Conservation (phyloP, 73 alveolate genomes). For the Vitrella brassicaformis region DNA sequence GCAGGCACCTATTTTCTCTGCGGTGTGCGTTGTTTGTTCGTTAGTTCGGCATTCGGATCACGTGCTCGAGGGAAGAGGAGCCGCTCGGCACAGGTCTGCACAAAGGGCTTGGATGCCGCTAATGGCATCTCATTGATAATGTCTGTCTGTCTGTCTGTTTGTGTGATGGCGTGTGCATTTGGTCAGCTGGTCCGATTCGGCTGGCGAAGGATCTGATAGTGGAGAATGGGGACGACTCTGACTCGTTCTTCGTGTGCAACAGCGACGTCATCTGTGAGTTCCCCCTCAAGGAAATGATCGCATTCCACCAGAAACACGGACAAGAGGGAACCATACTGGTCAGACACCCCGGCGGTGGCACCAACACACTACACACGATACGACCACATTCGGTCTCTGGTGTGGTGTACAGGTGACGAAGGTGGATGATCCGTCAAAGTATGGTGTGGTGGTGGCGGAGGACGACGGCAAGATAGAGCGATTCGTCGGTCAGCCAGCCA, state of each 20-base stretch:
- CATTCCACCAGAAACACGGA: conserved; percentile 81
- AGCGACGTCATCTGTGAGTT: conserved; percentile 88
- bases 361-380: too few relatives aligned
- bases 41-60: too few relatives aligned
- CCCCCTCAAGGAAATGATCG: conserved; percentile 80
- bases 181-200: conserved; percentile 91
- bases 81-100: conserved; percentile 69
- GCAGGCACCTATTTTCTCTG: too few relatives aligned
- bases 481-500: conserved; percentile 83
- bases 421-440: conserved; percentile 91
- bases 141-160: conserved; percentile 3
- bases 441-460: conserved; percentile 84
- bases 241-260: conserved; percentile 78
- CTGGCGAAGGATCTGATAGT: conserved; percentile 74
- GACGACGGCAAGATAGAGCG: conserved; percentile 63
- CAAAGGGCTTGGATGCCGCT: neutral
- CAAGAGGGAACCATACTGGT: conserved; percentile 83
- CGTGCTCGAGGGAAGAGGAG: conserved; percentile 51
- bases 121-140: neutral
- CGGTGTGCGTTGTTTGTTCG: too few relatives aligned
- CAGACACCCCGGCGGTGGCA: too few relatives aligned
- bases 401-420: too few relatives aligned
- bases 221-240: conserved; percentile 61
- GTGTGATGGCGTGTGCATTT: conserved; percentile 60
- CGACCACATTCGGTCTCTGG: too few relatives aligned